These are phyloP conservation scores for Backusella circina DNA, from an alignment of 192 early-diverging fungal species.

Conservation along the genomic window DNA sequence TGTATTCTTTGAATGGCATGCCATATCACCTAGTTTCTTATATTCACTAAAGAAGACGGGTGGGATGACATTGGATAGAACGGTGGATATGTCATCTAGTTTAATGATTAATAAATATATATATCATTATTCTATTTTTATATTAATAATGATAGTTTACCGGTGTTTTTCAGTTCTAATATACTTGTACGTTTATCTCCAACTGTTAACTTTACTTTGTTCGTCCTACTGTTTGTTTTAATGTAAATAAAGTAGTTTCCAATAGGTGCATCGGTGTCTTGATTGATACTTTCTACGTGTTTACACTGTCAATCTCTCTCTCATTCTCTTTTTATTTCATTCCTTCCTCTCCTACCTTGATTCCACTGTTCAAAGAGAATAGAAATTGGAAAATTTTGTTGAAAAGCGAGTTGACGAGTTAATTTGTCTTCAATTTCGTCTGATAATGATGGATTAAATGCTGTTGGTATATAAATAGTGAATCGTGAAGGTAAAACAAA, in stretches of 20 bases:
- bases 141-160: not conserved
- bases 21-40: constrained; percentile 7
- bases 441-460: not conserved
- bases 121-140: not conserved
- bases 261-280: not conserved
- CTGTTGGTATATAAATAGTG: constrained; percentile 10
- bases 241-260: constrained; percentile 11
- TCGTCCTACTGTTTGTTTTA: not conserved
- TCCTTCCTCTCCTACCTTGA: not conserved
- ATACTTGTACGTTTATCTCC: not conserved
- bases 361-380: constrained; percentile 17
- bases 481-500: constrained; percentile 28
- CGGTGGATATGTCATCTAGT: constrained; percentile 5
- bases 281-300: not conserved
- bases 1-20: constrained; percentile 5
- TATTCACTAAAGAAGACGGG: constrained; percentile 15
- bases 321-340: not conserved
- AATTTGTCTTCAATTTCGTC: not conserved
- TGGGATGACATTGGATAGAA: constrained; percentile 16
- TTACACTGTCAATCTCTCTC: not conserved
- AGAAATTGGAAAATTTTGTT: constrained; percentile 17
- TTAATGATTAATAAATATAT: no score
- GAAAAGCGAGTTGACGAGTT: not conserved
- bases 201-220: not conserved
- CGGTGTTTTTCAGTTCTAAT: not conserved